Evolutionary conservation across 1,139 yeast genomes (phyloP), one percentile per base, ranked within the genome.

Genomic region (Geotrichum siamense): DNA sequence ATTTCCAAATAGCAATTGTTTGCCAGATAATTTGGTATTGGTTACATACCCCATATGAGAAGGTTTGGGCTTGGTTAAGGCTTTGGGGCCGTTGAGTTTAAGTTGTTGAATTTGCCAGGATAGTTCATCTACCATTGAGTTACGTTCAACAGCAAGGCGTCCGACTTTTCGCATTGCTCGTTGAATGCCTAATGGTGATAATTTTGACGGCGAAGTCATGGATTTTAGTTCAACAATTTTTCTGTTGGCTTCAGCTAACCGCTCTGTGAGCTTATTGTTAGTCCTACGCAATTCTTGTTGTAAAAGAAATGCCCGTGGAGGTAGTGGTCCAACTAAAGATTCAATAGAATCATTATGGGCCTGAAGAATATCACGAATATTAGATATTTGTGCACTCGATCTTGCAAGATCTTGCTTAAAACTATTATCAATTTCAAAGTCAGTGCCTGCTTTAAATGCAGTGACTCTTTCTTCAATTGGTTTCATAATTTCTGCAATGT

Each of bases 301-400:
- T 16, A 57, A 45, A 28, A 55, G 53, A 10, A 56, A 56, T 1
- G 57, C 61, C 15, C 51, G 50, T 9, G 53, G 53, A 1, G 61
- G 58, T 34, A 57, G 40, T 6, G 51, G 44, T 30, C 60, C 46
- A 26, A 51, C 43, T 17, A 40, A 44, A 25, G 53, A 40, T 39
- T 48, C 52, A n/a, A 47, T 41, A 27, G 51, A 53, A 8, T 50
- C 51, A 4, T 47, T 41, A 25, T 51, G 49, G 31, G 45, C 51
- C 25, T 47, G 47, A 21, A 53, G 43, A n/a, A 45, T 31, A 26
- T 53, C 59, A 20, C 37, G 25, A 12, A 33, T 13, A 4, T 33
- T 22, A 6, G 27, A 15, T 3, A 33, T n/a, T 20, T 33, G 37
- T 6, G 15, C 26, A n/a, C 21, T 21, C 8, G n/a, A 9, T 10